Conservation (phyloP, 2,329 filamentous ascomycete genomes). For the Chalaropsis ovoidea region DNA sequence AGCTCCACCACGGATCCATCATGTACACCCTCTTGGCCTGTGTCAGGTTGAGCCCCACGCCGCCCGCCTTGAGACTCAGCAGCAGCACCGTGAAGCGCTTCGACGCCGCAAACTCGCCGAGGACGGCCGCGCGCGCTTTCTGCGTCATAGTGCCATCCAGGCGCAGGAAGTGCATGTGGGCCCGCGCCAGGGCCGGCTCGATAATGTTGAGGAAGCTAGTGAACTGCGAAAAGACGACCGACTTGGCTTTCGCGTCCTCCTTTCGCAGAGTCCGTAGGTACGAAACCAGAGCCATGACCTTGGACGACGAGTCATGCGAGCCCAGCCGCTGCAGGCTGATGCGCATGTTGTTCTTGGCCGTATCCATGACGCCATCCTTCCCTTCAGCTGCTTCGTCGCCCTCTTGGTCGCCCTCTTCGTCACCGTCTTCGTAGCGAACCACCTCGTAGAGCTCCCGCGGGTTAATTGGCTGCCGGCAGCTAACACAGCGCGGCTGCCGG, state of each 20-base stretch:
- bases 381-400: background rate
- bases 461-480: constrained; percentile 75
- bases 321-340: constrained; percentile 53
- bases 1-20: constrained; percentile 99
- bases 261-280: constrained; percentile 61
- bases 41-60: constrained; percentile 87
- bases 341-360: constrained; percentile 34
- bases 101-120: constrained; percentile 55
- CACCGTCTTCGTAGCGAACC: constrained; percentile 61
- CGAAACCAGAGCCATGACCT: constrained; percentile 68
- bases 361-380: background rate
- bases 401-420: constrained; percentile 30
- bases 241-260: constrained; percentile 62
- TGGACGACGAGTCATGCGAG: constrained; percentile 66
- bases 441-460: constrained; percentile 85
- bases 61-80: constrained; percentile 77
- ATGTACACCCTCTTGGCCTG: constrained; percentile 84
- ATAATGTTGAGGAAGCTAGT: constrained; percentile 92
- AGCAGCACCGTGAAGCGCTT: constrained; percentile 63
- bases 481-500: constrained; percentile 73
- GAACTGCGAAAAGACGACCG: constrained; percentile 93
- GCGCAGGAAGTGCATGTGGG: constrained; percentile 69
- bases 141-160: constrained; percentile 88
- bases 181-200: constrained; percentile 62
- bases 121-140: constrained; percentile 67